These are phyloP conservation scores for Exsudoporus frostii DNA, from an alignment of 768 basidiomycete species.

Conservation along the genomic window DNA sequence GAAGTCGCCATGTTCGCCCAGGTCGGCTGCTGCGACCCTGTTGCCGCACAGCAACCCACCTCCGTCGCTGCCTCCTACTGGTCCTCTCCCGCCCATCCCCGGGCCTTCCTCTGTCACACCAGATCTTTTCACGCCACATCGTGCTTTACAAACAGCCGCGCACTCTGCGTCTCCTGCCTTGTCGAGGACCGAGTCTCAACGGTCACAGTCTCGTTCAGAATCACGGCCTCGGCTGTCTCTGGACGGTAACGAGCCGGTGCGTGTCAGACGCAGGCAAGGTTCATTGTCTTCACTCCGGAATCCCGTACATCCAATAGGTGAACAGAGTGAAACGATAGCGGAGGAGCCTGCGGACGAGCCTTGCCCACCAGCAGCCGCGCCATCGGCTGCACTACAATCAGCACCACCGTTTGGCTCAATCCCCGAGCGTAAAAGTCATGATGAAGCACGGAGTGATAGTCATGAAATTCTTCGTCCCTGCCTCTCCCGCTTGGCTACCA, in stretches of 20 bases:
- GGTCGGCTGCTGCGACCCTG: slow-evolving; percentile 3
- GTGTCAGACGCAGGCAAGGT: slow-evolving; percentile 21
- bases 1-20: slow-evolving; percentile 15
- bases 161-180: slow-evolving; percentile 23
- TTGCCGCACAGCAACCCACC: slow-evolving; percentile 45
- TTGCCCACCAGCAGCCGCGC: neutral
- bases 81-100: slow-evolving; percentile 65
- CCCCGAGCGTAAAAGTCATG: slow-evolving; percentile 5
- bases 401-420: slow-evolving; percentile 5
- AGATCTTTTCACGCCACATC: slow-evolving; percentile 43
- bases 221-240: slow-evolving; percentile 17
- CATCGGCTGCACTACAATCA: neutral
- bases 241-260: slow-evolving; percentile 12
- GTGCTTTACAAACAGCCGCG: slow-evolving; percentile 24
- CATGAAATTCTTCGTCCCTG: slow-evolving; percentile 22
- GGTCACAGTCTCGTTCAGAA: slow-evolving; percentile 18
- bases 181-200: slow-evolving; percentile 17
- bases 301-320: slow-evolving; percentile 9
- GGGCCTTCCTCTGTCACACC: slow-evolving; percentile 56
- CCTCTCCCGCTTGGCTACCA: slow-evolving; percentile 11
- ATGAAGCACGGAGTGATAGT: slow-evolving; percentile 14
- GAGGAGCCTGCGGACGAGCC: slow-evolving; percentile 14
- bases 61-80: slow-evolving; percentile 52
- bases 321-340: slow-evolving; percentile 14
- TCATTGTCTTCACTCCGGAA: slow-evolving; percentile 31